Conservation (phyloP, 1,284 basidiomycete species). For the Puccinia horiana region DNA sequence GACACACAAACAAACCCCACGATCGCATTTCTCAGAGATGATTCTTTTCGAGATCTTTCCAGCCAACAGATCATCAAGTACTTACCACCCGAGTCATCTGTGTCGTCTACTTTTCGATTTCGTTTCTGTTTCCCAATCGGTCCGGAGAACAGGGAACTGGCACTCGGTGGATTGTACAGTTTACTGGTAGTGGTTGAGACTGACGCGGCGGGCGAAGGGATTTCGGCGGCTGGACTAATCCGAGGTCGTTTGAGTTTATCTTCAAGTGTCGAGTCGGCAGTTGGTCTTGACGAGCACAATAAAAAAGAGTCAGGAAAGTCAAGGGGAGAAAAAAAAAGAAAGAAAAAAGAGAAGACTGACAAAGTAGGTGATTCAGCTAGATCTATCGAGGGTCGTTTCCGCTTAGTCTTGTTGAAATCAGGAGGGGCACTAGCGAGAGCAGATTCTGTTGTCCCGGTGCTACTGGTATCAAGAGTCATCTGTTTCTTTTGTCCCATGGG, state of each 20-base stretch:
- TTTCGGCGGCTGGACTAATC: conserved; percentile 13
- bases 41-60: not conserved
- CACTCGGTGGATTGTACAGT: not conserved
- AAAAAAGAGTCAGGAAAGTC: not conserved
- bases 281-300: not conserved
- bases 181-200: conserved; percentile 3
- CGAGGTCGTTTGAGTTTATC: conserved; percentile 34
- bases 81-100: conserved; percentile 24
- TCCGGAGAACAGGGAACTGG: not conserved
- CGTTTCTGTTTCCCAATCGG: not conserved
- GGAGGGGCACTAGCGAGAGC: not conserved
- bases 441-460: not conserved
- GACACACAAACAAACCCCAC: not conserved
- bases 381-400: conserved; percentile 18
- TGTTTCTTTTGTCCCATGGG: not conserved
- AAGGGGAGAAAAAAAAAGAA: not conserved
- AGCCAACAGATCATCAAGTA: not conserved
- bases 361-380: not conserved
- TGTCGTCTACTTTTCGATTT: conserved; percentile 23
- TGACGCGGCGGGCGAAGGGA: conserved; percentile 15
- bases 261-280: not conserved
- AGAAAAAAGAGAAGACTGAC: not conserved
- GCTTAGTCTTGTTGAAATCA: conserved; percentile 12
- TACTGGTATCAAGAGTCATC: conserved; percentile 3
- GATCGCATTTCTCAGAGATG: not conserved